Evolutionary conservation across 768 basidiomycete species (phyloP).

Genomic region (Russula sp.): DNA sequence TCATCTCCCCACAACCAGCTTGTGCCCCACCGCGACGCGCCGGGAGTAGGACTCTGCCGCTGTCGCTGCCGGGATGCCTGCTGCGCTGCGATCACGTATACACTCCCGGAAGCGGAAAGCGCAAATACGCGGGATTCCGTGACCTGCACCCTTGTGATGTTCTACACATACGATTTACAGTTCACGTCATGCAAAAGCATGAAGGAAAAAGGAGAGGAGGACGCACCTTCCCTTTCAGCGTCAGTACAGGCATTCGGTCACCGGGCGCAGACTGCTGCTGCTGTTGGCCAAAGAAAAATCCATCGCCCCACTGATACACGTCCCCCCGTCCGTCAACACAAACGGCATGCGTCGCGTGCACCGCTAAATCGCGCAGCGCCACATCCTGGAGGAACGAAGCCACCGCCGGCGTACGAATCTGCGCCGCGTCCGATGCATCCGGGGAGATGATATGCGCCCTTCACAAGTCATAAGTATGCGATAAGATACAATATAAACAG

Average conservation of each 20-base stretch:
- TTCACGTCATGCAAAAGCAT: no score
- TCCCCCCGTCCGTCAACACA: conserved; percentile 76
- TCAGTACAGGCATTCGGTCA: conserved; percentile 38
- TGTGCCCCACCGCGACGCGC: conserved; percentile 52
- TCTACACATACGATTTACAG: conserved; percentile 34
- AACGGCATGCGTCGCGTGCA: conserved; percentile 61
- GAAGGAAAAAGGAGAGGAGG: not conserved
- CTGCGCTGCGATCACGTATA: conserved; percentile 60
- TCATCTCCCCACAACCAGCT: conserved; percentile 53
- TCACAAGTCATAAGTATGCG: no score
- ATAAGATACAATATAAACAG: no score
- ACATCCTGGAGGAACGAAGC: conserved; percentile 55
- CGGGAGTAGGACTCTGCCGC: conserved; percentile 38
- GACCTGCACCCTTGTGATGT: conserved; percentile 57
- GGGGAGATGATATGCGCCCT: conserved; percentile 45
- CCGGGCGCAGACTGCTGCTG: conserved; percentile 4
- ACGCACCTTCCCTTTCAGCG: conserved; percentile 58
- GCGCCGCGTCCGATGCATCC: conserved; percentile 31
- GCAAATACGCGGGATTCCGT: conserved; percentile 64
- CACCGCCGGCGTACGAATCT: conserved; percentile 43
- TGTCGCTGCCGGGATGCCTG: no score
- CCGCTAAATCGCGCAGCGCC: conserved; percentile 64
- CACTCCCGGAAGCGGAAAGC: conserved; percentile 65
- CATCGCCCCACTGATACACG: conserved; percentile 78
- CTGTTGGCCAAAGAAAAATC: conserved; percentile 43